Evolutionary conservation across 768 basidiomycete species (phyloP), one percentile per base, ranked within the genome.

Genomic region (Podaxis mareebaensis): DNA sequence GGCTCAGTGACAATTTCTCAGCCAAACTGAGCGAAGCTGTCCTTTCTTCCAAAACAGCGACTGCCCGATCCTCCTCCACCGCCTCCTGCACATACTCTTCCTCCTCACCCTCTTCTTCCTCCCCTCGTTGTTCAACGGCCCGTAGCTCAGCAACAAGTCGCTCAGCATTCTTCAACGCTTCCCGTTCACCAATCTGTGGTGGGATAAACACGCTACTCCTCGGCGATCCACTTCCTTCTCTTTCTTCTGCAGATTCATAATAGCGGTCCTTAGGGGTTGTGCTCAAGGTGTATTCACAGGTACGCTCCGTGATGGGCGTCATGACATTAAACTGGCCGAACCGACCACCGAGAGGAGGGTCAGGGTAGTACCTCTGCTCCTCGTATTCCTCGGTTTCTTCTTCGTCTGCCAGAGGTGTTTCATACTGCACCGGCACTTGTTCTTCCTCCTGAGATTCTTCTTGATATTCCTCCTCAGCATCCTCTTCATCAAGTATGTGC

Each of bases 271-370:
- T 80, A 17, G 83, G 82, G 2, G 83, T 84, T 15, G 86, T 90
- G 67, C 86, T 90, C 36, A 81, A 81, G 3, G 91, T 82, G 60
- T 75, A 96, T 74, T 99, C 97, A 69, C 85, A 85, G 10, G 97
- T 99, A 46, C 96, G 83, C 75, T 99, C 97, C 12, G 93, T 93
- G 74, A 99, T 98, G 2, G 97, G 96, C 8, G 96, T 99, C 95
- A 99, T 95, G 61, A 96, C 89, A 70, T 91, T 88, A 76, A 98
- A 92, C 63, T 84, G 81, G 39, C 90, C 91, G 71, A 92, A 91
- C 28, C 92, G 85, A 17, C 91, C 88, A 15, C 89, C 90, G 56
- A 89, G 78, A 30, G 90, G 89, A 20, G 81, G 76, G 24, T 82
- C 79, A 53, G 76, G 78, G 64, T 76, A 80, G 6, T 75, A 78